Evolutionary conservation across 2,329 filamentous ascomycete genomes (phyloP).

Genomic region (Fusarium sp.): DNA sequence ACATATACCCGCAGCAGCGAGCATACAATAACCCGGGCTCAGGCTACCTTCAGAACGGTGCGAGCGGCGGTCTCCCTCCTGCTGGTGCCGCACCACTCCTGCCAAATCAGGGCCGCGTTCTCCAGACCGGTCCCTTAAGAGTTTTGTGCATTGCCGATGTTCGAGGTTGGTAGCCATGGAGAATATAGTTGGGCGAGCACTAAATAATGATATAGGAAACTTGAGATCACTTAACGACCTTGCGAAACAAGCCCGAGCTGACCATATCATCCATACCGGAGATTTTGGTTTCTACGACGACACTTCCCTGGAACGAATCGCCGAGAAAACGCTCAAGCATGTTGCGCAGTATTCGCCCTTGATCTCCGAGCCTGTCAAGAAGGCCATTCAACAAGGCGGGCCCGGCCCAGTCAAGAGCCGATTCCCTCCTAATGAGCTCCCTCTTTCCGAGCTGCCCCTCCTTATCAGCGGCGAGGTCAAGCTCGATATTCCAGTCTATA

Average conservation of each 20-base stretch:
- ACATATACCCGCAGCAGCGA: conserved; percentile 55
- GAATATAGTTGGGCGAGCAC: conserved; percentile 33
- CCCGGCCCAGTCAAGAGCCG: conserved; percentile 86
- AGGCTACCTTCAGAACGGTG: conserved; percentile 75
- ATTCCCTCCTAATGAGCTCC: conserved; percentile 83
- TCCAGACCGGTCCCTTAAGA: conserved; percentile 75
- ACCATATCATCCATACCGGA: conserved; percentile 98
- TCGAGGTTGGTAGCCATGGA: conserved; percentile 65
- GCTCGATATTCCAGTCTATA: conserved; percentile 96
- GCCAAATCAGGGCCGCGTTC: conserved; percentile 75
- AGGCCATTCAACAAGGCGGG: conserved; percentile 73
- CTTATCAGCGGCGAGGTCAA: conserved; percentile 91
- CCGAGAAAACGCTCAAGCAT: conserved; percentile 98
- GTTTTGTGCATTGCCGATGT: conserved; percentile 80
- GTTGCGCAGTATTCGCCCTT: conserved; percentile 98
- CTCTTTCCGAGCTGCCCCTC: conserved; percentile 90
- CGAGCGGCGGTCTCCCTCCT: conserved; percentile 63
- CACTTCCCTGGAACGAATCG: conserved; percentile 94
- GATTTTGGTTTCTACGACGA: conserved; percentile 99
- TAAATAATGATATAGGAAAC: conserved; percentile 75
- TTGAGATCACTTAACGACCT: conserved; percentile 95
- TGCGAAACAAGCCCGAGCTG: conserved; percentile 91
- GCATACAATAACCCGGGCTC: conserved; percentile 66
- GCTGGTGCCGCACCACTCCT: conserved; percentile 74
- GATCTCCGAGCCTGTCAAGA: conserved; percentile 82